Evolutionary conservation across 768 basidiomycete species (phyloP), one percentile per base, ranked within the genome.

Genomic region (Suillus alpinus): DNA sequence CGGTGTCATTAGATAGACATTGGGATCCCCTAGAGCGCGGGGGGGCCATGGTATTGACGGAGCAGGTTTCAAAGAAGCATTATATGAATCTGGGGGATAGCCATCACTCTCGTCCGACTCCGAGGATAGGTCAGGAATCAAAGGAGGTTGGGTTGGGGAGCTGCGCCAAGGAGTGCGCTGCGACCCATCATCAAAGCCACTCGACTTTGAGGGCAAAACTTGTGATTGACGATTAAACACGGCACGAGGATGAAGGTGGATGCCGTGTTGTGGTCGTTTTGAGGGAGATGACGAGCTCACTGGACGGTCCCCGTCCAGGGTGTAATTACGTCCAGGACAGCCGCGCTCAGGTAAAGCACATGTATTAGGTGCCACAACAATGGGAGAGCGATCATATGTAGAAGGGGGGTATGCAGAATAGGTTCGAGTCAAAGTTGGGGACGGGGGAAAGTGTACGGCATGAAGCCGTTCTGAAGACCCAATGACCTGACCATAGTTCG

Each of bases 271-370:
- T 39, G 68, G 53, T 44, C 37, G 41, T 39, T 64, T 58, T 67
- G 67, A 57, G 62, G 66, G 39, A 41, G 56, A 64, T 18, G 62
- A 58, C 53, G 63, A 40, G 57, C 62, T 62, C 40, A 2, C 50
- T 63, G 58, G 34, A 62, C 60, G 43, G 66, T 62, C 61, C 10
- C 79, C 82, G 57, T 78, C 81, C 56, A 83, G 77, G 62, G 74
- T 73, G 68, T 89, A 90, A 5, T 87, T 89, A 63, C 86, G 81
- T 31, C 88, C 88, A 55, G 87, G 87, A 69, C 87, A 89, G 34
- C 89, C 89, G 62, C 92, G 86, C 66, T 84, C 90, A 39, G 92
- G 92, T 26, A 94, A 80, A 10, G 86, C 85, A 69, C 91, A 92
- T 39, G 79, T 72, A 69, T 92, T 91, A 36, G 87, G 87, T 26